These are phyloP conservation scores for Taphrina confusa DNA, from an alignment of 1,139 yeast species.

Conservation along the genomic window DNA sequence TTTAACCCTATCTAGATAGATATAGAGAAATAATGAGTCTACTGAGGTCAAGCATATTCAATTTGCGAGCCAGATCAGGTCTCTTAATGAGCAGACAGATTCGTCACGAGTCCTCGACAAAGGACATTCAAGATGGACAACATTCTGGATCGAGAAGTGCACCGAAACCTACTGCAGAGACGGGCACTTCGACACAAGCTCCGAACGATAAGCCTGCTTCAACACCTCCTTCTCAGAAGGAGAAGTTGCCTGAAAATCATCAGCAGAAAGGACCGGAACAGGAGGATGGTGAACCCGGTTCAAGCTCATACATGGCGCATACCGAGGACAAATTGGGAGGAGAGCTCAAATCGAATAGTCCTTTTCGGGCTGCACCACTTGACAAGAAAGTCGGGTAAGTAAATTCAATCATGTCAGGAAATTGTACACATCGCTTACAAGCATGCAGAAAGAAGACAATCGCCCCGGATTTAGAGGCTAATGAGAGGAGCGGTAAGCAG, in stretches of 20 bases:
- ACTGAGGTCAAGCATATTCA: neutral
- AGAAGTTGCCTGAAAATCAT: slow-evolving; percentile 2
- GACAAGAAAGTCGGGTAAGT: slow-evolving; percentile 24
- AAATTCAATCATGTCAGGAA: too few relatives aligned
- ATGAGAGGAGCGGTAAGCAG: slow-evolving; percentile 7
- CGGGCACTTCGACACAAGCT: slow-evolving; percentile 31
- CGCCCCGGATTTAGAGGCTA: slow-evolving; percentile 32
- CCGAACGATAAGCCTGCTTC: slow-evolving; percentile 11
- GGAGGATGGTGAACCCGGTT: slow-evolving; percentile 22
- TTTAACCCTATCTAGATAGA: too few relatives aligned
- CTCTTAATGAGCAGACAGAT: neutral
- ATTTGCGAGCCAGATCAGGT: neutral
- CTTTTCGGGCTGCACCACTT: slow-evolving; percentile 28
- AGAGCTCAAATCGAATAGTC: slow-evolving; percentile 24
- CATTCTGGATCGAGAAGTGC: slow-evolving; percentile 31
- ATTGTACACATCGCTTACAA: too few relatives aligned
- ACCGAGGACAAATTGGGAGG: slow-evolving; percentile 16
- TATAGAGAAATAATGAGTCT: neutral
- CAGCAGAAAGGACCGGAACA: slow-evolving; percentile 19
- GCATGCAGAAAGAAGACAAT: slow-evolving; percentile 18
- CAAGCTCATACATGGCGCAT: slow-evolving; percentile 14
- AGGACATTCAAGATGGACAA: slow-evolving; percentile 24
- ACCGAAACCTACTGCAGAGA: slow-evolving; percentile 31
- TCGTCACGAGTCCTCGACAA: slow-evolving; percentile 15
- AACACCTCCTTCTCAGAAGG: neutral